A percentile compares a stretch with the other conserved stretches of the same genome.
Conservation (phyloP, 495 filamentous ascomycete genomes). For the Astrothelium macrocarpum region DNA sequence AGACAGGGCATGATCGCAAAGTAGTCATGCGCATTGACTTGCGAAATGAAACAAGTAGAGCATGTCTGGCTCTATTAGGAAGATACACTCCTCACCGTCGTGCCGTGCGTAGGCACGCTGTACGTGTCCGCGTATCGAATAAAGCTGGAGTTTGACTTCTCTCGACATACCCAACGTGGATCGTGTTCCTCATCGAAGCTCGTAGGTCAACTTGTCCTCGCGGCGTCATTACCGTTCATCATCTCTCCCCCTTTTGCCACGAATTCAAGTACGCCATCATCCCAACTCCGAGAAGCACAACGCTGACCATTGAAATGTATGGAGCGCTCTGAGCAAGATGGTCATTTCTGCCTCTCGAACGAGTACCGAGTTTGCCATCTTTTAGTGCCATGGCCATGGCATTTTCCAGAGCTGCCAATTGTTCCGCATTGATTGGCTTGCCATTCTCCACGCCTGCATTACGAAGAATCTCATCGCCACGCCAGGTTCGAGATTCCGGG, state of each 20-base stretch:
- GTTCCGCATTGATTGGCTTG: constrained; percentile 26
- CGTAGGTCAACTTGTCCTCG: neutral
- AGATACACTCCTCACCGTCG: neutral
- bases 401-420: constrained; percentile 33
- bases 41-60: neutral
- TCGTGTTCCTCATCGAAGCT: neutral
- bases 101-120: neutral
- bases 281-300: constrained; percentile 80
- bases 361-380: constrained; percentile 7
- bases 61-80: neutral
- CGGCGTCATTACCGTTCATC: constrained; percentile 17
- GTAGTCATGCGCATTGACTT: neutral
- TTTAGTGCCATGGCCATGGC: constrained; percentile 12
- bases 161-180: neutral
- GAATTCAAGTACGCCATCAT: constrained; percentile 93
- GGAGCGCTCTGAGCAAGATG: constrained; percentile 61
- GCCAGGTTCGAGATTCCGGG: constrained; percentile 10
- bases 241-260: constrained; percentile 63
- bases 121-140: neutral
- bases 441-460: constrained; percentile 25
- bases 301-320: constrained; percentile 78
- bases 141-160: neutral
- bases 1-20: neutral
- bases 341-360: constrained; percentile 12
- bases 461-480: constrained; percentile 19